Evolutionary conservation across 306 rosid species (phyloP).

Genomic region (Alnus glutinosa): DNA sequence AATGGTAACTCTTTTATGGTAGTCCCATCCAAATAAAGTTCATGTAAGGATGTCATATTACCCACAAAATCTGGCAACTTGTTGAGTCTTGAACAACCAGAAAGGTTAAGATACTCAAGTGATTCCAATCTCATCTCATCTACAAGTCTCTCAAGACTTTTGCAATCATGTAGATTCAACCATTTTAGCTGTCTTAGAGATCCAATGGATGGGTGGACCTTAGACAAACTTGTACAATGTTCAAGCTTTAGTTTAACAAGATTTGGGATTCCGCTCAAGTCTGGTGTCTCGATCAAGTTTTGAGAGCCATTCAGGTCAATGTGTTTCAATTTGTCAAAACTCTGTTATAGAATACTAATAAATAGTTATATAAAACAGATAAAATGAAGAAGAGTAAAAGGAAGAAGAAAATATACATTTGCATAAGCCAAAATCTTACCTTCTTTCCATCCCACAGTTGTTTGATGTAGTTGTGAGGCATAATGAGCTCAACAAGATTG

Average conservation of each 20-base stretch:
- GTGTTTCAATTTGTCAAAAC: slow-evolving; percentile 15
- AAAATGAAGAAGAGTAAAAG: too few species aligned
- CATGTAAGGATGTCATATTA: too few species aligned
- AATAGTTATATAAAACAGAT: too few species aligned
- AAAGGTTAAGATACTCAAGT: slow-evolving; percentile 17
- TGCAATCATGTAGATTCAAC: slow-evolving; percentile 19
- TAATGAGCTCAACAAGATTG: slow-evolving; percentile 27
- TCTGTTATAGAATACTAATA: not conserved
- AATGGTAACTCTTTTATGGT: too few species aligned
- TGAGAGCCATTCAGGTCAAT: slow-evolving; percentile 26
- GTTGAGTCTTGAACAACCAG: slow-evolving; percentile 4
- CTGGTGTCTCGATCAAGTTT: slow-evolving; percentile 10
- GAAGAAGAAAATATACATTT: not conserved
- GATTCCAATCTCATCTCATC: slow-evolving; percentile 16
- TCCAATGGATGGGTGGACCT: not conserved
- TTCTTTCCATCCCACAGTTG: slow-evolving; percentile 14
- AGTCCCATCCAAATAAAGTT: too few species aligned
- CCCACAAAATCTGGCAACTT: too few species aligned
- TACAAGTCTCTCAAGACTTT: slow-evolving; percentile 8
- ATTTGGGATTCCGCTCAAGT: slow-evolving; percentile 9
- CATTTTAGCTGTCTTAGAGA: slow-evolving; percentile 12
- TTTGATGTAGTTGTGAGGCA: slow-evolving; percentile 10
- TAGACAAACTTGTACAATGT: slow-evolving; percentile 20
- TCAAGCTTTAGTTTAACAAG: slow-evolving; percentile 23
- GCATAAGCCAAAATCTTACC: not conserved